Percentiles rank a stretch among this genome's conserved stretches.
These are phyloP conservation scores for Cadophora sp. DNA, from an alignment of 2,329 filamentous ascomycete genomes.

Conservation along the genomic window DNA sequence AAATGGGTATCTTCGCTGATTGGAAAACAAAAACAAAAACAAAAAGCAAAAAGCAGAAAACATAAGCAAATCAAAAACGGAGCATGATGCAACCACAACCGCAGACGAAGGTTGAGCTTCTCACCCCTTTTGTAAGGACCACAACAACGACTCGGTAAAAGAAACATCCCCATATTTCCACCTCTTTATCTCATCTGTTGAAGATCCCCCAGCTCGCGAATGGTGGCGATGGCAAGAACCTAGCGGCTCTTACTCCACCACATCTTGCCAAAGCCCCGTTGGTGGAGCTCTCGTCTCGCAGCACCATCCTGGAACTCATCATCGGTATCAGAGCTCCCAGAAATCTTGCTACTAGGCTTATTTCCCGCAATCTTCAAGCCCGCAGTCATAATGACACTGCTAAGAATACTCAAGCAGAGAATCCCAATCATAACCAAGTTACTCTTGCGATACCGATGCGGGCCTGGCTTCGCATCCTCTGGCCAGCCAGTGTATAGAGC, in stretches of 20 bases:
- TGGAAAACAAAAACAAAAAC: slow-evolving; percentile 26
- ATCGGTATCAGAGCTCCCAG: slow-evolving; percentile 44
- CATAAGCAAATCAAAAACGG: neutral
- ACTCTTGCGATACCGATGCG: slow-evolving; percentile 78
- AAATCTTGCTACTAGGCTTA: slow-evolving; percentile 55
- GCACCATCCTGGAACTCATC: slow-evolving; percentile 63
- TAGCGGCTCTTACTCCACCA: slow-evolving; percentile 40
- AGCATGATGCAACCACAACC: neutral
- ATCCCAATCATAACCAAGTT: slow-evolving; percentile 92
- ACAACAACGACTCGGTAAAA: neutral
- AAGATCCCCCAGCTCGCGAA: slow-evolving; percentile 27
- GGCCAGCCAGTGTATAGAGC: slow-evolving; percentile 89
- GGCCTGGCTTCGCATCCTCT: slow-evolving; percentile 72
- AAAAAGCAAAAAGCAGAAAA: slow-evolving; percentile 24
- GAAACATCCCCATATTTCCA: neutral
- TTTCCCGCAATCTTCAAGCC: slow-evolving; percentile 67
- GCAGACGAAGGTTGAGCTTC: slow-evolving; percentile 35
- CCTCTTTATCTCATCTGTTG: slow-evolving; percentile 32
- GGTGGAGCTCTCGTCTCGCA: slow-evolving; percentile 61
- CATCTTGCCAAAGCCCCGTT: slow-evolving; percentile 61
- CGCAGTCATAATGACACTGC: slow-evolving; percentile 71
- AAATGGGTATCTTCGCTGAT: slow-evolving; percentile 58
- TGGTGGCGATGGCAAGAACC: slow-evolving; percentile 13
- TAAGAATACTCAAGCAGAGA: slow-evolving; percentile 76
- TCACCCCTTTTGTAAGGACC: neutral